Conservation (phyloP, 2,329 filamentous ascomycete genomes). For the Botryotinia narcissicola region DNA sequence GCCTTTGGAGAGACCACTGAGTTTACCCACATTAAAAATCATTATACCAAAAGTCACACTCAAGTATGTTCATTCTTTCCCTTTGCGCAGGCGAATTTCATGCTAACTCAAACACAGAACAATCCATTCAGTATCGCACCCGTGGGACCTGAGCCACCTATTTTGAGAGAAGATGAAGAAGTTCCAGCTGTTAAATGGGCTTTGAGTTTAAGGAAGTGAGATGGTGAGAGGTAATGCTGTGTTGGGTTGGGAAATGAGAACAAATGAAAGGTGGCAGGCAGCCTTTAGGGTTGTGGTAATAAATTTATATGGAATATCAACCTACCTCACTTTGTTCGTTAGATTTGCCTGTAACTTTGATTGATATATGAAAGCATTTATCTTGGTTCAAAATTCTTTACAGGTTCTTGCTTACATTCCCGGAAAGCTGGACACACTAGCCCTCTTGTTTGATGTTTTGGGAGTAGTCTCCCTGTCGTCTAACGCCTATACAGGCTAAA, state of each 20-base stretch:
- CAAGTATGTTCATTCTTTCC: constrained; percentile 41
- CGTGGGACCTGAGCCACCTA: constrained; percentile 77
- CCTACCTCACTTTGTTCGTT: not conserved
- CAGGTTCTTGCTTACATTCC: not conserved
- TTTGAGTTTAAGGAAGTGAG: constrained; percentile 32
- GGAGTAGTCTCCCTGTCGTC: not conserved
- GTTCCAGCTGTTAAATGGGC: constrained; percentile 54
- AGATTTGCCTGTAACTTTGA: not conserved
- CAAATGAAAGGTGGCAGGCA: not conserved
- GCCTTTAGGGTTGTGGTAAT: not conserved
- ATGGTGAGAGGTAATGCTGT: not conserved
- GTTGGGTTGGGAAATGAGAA: not conserved
- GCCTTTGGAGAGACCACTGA: constrained; percentile 52
- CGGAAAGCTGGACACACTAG: not conserved
- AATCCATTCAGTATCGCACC: constrained; percentile 75
- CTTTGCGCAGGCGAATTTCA: not conserved
- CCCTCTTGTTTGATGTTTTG: not conserved
- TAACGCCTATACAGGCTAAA: not conserved
- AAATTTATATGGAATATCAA: not conserved
- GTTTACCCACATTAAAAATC: constrained; percentile 62
- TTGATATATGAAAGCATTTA: not conserved
- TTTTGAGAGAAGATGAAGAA: constrained; percentile 75
- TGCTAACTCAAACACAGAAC: constrained; percentile 53
- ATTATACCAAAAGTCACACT: constrained; percentile 83
- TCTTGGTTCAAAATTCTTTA: not conserved